phyloP scores from a whole-genome alignment of 1,284 basidiomycete species.

The Apiotrichum veenhuisii region DNA sequence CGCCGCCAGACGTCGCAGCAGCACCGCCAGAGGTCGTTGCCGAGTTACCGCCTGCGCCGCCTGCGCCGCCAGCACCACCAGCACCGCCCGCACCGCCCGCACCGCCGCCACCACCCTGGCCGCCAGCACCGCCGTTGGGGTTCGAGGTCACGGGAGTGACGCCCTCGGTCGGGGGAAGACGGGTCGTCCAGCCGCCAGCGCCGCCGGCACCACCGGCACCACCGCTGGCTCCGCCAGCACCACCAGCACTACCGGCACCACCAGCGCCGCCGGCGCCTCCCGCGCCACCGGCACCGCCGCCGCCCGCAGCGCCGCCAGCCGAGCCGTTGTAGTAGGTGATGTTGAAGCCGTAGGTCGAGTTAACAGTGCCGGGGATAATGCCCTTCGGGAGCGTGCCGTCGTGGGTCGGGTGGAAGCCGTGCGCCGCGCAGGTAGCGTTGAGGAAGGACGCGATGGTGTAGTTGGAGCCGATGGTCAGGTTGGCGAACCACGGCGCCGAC shows the following conservation, averaged over 20 bases:
- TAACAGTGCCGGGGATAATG: conserved; percentile 33
- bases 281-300: background rate
- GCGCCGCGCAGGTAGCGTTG: conserved; percentile 23
- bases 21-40: background rate
- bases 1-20: background rate
- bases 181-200: too few relatives aligned
- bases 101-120: background rate
- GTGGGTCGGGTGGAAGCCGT: background rate
- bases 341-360: conserved; percentile 34
- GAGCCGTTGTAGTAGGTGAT: conserved; percentile 27
- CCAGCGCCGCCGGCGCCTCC: background rate
- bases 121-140: background rate
- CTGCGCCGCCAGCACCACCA: background rate
- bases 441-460: conserved; percentile 25
- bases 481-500: conserved; percentile 36
- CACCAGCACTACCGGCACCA: background rate
- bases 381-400: conserved; percentile 41
- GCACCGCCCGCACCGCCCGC: background rate
- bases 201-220: background rate
- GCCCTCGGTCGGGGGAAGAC: too few relatives aligned
- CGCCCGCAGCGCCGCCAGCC: background rate
- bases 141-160: too few relatives aligned
- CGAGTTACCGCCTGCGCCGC: background rate
- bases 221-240: background rate
- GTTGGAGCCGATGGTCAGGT: conserved; percentile 23